Evolutionary conservation across 208 protist species (phyloP).

Genomic region (Naegleria lovaniensis): DNA sequence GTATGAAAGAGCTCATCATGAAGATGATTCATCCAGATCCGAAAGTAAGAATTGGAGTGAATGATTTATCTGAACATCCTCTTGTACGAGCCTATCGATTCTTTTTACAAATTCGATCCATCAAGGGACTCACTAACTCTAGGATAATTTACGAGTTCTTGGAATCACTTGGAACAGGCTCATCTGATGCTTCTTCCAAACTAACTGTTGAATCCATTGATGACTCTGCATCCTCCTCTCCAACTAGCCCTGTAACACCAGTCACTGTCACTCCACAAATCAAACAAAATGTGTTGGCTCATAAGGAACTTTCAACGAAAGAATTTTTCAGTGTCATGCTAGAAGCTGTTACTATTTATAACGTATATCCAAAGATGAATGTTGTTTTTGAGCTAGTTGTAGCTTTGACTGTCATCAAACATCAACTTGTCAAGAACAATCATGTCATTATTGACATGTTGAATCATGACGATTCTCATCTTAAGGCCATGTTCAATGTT

Average conservation of each 20-base stretch:
- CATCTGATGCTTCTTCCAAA: background rate
- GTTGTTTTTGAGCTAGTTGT: background rate
- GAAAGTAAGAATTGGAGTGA: background rate
- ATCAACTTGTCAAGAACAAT: background rate
- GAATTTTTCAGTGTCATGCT: background rate
- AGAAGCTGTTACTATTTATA: background rate
- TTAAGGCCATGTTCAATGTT: background rate
- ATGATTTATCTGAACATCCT: background rate
- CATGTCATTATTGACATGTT: background rate
- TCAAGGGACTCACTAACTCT: background rate
- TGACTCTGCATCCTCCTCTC: background rate
- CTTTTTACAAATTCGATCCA: background rate
- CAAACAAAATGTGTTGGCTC: background rate
- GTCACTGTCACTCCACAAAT: background rate
- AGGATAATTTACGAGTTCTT: background rate
- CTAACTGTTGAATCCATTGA: background rate
- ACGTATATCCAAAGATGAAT: background rate
- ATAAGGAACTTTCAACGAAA: background rate
- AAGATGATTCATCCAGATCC: slow-evolving; percentile 7
- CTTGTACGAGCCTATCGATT: background rate
- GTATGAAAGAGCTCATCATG: background rate
- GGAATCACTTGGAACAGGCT: background rate
- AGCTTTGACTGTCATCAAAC: background rate
- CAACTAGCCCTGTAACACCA: background rate
- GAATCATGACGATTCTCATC: background rate